These are phyloP conservation scores for Alnus glutinosa DNA, from an alignment of 306 rosid genomes.

Conservation along the genomic window DNA sequence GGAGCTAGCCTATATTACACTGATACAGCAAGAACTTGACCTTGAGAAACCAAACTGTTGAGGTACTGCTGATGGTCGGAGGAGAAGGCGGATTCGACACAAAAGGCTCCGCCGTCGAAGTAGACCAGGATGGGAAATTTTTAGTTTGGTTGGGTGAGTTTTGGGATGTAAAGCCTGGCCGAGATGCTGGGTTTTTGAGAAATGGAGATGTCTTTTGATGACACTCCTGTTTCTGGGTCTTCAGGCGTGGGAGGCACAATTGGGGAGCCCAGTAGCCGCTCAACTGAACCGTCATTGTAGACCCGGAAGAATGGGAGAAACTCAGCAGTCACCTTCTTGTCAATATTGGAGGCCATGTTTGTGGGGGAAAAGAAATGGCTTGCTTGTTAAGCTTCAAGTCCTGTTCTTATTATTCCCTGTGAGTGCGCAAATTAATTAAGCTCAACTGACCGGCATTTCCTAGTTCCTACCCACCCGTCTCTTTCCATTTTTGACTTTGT, in stretches of 20 bases:
- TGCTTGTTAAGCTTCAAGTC: too few relatives aligned
- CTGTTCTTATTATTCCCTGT: too few relatives aligned
- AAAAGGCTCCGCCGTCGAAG: slow-evolving; percentile 44
- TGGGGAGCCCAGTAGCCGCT: slow-evolving; percentile 20
- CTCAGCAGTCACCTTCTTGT: neutral
- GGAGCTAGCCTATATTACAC: slow-evolving; percentile 38
- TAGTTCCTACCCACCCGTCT: too few relatives aligned
- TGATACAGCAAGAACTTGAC: slow-evolving; percentile 18
- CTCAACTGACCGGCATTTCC: too few relatives aligned
- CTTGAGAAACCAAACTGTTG: slow-evolving; percentile 4
- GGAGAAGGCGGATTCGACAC: slow-evolving; percentile 42
- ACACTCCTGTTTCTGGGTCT: slow-evolving; percentile 17
- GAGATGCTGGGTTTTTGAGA: slow-evolving; percentile 24
- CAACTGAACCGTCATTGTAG: slow-evolving; percentile 33
- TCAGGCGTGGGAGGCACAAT: slow-evolving; percentile 24
- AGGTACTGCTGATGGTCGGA: slow-evolving; percentile 11
- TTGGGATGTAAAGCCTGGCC: slow-evolving; percentile 36
- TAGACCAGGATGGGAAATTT: slow-evolving; percentile 41
- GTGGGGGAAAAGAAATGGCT: neutral
- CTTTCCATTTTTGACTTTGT: too few relatives aligned
- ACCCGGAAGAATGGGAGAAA: slow-evolving; percentile 16
- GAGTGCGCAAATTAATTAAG: too few relatives aligned
- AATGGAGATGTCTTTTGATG: slow-evolving; percentile 19
- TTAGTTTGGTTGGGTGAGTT: slow-evolving; percentile 3
- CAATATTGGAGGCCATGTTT: neutral